These are phyloP conservation scores for Aspergillus texensis DNA, from an alignment of 2,329 filamentous ascomycete species.

Conservation along the genomic window DNA sequence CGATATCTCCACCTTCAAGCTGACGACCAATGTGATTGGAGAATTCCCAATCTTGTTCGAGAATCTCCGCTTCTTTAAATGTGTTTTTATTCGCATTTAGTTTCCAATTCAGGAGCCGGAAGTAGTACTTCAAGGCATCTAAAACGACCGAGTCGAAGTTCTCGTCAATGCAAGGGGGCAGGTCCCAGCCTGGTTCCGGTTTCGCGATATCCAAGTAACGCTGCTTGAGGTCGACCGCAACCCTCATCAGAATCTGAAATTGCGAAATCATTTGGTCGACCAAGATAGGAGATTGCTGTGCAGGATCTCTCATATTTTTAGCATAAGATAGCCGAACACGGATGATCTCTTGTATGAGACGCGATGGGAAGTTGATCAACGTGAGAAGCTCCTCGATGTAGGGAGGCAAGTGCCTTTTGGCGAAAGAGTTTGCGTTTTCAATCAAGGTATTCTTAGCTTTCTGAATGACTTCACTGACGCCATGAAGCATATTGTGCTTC, in stretches of 20 bases:
- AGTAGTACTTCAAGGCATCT: constrained; percentile 95
- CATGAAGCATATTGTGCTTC: constrained; percentile 76
- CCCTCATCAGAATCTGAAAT: constrained; percentile 88
- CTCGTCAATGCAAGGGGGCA: constrained; percentile 95
- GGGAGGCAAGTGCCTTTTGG: constrained; percentile 85
- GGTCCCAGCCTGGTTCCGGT: constrained; percentile 88
- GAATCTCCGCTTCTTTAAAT: constrained; percentile 96
- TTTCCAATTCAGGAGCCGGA: constrained; percentile 98
- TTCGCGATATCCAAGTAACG: constrained; percentile 82
- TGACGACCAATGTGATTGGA: constrained; percentile 90
- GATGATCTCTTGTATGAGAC: constrained; percentile 95
- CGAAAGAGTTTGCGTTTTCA: constrained; percentile 79
- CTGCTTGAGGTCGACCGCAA: constrained; percentile 90
- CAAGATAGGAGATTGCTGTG: constrained; percentile 89
- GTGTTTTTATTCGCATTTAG: constrained; percentile 97
- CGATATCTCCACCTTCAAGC: constrained; percentile 90
- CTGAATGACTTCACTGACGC: constrained; percentile 81
- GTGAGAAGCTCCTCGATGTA: constrained; percentile 97
- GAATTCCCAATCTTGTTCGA: constrained; percentile 98
- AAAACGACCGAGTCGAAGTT: constrained; percentile 90
- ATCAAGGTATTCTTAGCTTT: constrained; percentile 95
- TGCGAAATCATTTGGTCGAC: constrained; percentile 97
- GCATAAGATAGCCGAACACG: constrained; percentile 88
- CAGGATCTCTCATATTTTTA: constrained; percentile 91
- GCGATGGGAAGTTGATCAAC: constrained; percentile 94